Evolutionary conservation across 495 filamentous ascomycete genomes (phyloP).

Genomic region (Lasiosphaeris hirsuta): DNA sequence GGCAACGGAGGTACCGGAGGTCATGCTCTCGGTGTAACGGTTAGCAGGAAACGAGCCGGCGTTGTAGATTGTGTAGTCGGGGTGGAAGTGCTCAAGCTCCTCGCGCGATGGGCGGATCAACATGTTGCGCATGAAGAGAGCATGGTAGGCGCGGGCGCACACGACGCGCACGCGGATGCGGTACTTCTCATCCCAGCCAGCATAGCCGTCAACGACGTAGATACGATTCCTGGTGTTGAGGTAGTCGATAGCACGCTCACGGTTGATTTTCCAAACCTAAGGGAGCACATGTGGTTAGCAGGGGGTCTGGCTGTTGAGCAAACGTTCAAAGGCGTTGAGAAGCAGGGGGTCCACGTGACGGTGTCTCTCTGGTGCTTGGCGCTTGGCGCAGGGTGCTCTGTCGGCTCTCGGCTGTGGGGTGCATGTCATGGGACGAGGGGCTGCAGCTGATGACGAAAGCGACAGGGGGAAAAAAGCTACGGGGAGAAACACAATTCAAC

Average conservation of each 20-base stretch:
- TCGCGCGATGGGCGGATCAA: slow-evolving; percentile 87
- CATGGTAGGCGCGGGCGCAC: slow-evolving; percentile 98
- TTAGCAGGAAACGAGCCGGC: slow-evolving; percentile 98
- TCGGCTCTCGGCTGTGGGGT: slow-evolving; percentile 36
- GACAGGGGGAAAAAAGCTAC: slow-evolving; percentile 16
- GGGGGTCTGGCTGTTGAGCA: neutral
- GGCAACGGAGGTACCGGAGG: slow-evolving; percentile 71
- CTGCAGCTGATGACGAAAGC: slow-evolving; percentile 28
- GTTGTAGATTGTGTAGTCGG: slow-evolving; percentile 99
- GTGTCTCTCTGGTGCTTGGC: neutral
- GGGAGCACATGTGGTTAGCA: slow-evolving; percentile 14
- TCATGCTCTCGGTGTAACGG: slow-evolving; percentile 97
- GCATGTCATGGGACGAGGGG: slow-evolving; percentile 26
- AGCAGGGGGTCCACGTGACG: slow-evolving; percentile 26
- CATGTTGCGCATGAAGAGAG: slow-evolving; percentile 99
- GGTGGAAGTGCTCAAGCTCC: slow-evolving; percentile 95
- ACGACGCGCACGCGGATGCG: slow-evolving; percentile 96
- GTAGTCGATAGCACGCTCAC: slow-evolving; percentile 97
- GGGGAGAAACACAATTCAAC: slow-evolving; percentile 10
- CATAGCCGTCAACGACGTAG: slow-evolving; percentile 96
- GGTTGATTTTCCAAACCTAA: slow-evolving; percentile 99
- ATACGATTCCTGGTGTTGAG: slow-evolving; percentile 98
- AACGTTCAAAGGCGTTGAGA: slow-evolving; percentile 6
- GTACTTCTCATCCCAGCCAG: slow-evolving; percentile 98
- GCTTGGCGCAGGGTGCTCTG: slow-evolving; percentile 6